These are phyloP conservation scores for Hortiboletus rubellus DNA, from an alignment of 1,284 basidiomycete species.

Conservation along the genomic window DNA sequence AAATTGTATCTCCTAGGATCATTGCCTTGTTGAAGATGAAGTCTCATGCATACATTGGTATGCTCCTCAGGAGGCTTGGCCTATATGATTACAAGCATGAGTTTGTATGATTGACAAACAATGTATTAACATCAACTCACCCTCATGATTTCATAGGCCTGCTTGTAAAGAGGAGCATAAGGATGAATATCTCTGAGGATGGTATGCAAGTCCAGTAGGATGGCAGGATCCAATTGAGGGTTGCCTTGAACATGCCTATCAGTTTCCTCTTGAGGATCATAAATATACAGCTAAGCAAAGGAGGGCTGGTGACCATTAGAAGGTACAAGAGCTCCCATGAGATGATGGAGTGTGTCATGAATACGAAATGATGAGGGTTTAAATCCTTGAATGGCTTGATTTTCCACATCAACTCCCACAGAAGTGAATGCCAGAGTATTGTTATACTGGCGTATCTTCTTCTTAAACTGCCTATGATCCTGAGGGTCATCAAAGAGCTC, in stretches of 20 bases:
- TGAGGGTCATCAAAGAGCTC: slow-evolving; percentile 21
- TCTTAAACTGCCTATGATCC: slow-evolving; percentile 19
- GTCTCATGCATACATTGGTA: neutral
- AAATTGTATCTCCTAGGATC: slow-evolving; percentile 30
- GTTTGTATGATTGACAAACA: too few species aligned
- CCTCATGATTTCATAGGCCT: slow-evolving; percentile 33
- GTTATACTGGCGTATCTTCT: slow-evolving; percentile 41
- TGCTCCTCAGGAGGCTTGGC: slow-evolving; percentile 10
- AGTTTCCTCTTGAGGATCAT: slow-evolving; percentile 36
- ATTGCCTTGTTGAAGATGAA: slow-evolving; percentile 4
- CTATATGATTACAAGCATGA: neutral
- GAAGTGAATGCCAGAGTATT: slow-evolving; percentile 44
- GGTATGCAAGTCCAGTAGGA: slow-evolving; percentile 30
- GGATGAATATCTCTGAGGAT: slow-evolving; percentile 30
- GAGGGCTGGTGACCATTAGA: slow-evolving; percentile 17
- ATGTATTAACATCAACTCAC: neutral
- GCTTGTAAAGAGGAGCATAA: slow-evolving; percentile 32
- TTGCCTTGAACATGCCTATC: slow-evolving; percentile 25
- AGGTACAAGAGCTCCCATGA: slow-evolving; percentile 35
- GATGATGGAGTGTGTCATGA: slow-evolving; percentile 40
- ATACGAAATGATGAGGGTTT: slow-evolving; percentile 39
- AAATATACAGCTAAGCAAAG: slow-evolving; percentile 44
- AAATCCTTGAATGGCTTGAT: slow-evolving; percentile 28
- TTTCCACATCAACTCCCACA: slow-evolving; percentile 34
- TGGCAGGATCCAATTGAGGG: slow-evolving; percentile 15